Evolutionary conservation across 1,284 basidiomycete genomes (phyloP).

Genomic region (Blastosporella zonata): DNA sequence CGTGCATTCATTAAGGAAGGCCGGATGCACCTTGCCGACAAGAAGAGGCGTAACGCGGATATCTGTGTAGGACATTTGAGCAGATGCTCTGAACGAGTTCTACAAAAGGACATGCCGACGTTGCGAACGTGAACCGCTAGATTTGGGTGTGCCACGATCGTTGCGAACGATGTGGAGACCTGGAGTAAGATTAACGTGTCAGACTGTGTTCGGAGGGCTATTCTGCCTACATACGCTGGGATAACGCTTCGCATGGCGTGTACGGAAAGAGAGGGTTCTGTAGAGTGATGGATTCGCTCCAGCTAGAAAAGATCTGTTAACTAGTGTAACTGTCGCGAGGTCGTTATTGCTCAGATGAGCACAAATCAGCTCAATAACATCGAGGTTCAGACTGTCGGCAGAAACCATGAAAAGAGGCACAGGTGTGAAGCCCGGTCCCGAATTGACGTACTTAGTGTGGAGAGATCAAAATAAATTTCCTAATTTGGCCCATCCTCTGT

Average conservation of each 20-base stretch:
- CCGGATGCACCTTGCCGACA: conserved; percentile 33
- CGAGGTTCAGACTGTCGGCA: conserved; percentile 64
- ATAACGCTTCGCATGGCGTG: conserved; percentile 54
- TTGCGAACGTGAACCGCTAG: conserved; percentile 56
- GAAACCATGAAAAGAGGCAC: conserved; percentile 47
- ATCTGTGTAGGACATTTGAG: conserved; percentile 35
- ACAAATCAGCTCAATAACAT: conserved; percentile 67
- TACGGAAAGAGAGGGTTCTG: conserved; percentile 48
- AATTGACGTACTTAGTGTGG: too few species aligned
- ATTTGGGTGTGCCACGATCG: conserved; percentile 47
- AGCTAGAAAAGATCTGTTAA: conserved; percentile 59
- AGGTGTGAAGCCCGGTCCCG: too few species aligned
- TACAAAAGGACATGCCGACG: conserved; percentile 45
- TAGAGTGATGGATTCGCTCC: conserved; percentile 63
- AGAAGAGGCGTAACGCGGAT: conserved; percentile 41
- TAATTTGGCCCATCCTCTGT: too few species aligned
- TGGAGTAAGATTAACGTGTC: conserved; percentile 16
- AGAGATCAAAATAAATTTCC: too few species aligned
- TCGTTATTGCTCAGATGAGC: conserved; percentile 49
- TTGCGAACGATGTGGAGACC: conserved; percentile 57
- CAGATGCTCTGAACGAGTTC: not conserved
- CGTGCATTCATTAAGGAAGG: conserved; percentile 51
- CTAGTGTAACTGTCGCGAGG: conserved; percentile 56
- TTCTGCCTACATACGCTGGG: conserved; percentile 36
- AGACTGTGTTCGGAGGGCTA: not conserved